Evolutionary conservation across 352 stramenopile species (phyloP).

Genomic region (Phytophthora parvispora): DNA sequence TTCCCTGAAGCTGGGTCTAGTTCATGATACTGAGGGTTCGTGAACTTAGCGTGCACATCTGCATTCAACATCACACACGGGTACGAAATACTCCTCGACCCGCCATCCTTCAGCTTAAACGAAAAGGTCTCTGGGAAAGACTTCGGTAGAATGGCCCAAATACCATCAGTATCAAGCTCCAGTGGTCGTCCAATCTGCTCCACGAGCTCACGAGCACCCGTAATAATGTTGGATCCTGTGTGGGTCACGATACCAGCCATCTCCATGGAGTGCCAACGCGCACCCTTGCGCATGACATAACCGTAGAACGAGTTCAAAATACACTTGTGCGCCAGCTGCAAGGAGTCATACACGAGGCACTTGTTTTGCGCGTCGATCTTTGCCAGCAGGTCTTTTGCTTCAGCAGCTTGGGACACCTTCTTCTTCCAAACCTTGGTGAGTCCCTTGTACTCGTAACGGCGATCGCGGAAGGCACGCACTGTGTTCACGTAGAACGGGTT

Average conservation of each 20-base stretch:
- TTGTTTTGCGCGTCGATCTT: conserved; percentile 93
- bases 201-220: conserved; percentile 93
- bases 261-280: conserved; percentile 99
- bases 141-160: conserved; percentile 99
- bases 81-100: conserved; percentile 95
- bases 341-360: conserved; percentile 97
- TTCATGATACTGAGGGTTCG: conserved; percentile 97
- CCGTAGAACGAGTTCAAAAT: conserved; percentile 99
- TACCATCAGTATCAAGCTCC: conserved; percentile 99
- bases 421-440: conserved; percentile 97
- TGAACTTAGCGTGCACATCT: conserved; percentile 98
- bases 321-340: conserved; percentile 99
- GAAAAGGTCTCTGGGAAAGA: conserved; percentile 99
- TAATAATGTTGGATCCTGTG: conserved; percentile 99
- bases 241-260: conserved; percentile 99
- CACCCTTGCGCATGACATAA: conserved; percentile 99
- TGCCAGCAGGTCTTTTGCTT: conserved; percentile 80
- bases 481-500: conserved; percentile 99
- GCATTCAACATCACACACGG: conserved; percentile 99
- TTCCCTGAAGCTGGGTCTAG: conserved; percentile 64
- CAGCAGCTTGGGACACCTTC: conserved; percentile 81
- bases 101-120: conserved; percentile 84
- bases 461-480: conserved; percentile 98
- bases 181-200: conserved; percentile 97
- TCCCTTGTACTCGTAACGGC: conserved; percentile 99